These are phyloP conservation scores for Cryptococcus hybrid DNA, from an alignment of 1,284 basidiomycete genomes.

Conservation along the genomic window DNA sequence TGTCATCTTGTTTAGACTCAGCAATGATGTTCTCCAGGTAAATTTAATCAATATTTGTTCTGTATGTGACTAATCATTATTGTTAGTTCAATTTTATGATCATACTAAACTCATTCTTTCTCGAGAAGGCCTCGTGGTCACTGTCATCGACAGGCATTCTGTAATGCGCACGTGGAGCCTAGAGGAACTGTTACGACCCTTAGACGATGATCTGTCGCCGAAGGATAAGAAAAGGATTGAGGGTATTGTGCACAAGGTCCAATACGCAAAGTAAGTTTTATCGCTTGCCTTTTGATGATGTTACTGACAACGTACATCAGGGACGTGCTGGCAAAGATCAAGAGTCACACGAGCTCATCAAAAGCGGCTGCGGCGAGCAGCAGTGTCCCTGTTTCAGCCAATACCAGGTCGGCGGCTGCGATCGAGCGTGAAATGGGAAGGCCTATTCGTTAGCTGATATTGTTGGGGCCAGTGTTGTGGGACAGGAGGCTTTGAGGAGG, in stretches of 20 bases:
- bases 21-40: conserved; percentile 88
- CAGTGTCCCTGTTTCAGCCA: conserved; percentile 6
- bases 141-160: conserved; percentile 88
- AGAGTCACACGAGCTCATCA: conserved; percentile 8
- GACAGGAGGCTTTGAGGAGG: too few species aligned
- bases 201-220: conserved; percentile 14
- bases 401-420: conserved; percentile 3
- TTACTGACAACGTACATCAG: conserved; percentile 6
- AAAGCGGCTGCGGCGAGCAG: background rate
- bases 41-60: conserved; percentile 20
- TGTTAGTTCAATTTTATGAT: conserved; percentile 90
- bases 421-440: conserved; percentile 12
- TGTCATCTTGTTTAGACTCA: conserved; percentile 94
- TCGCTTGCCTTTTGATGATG: background rate
- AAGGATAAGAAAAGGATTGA: conserved; percentile 38
- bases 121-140: conserved; percentile 70
- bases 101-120: conserved; percentile 93
- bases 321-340: conserved; percentile 34
- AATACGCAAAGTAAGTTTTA: conserved; percentile 40
- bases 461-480: background rate
- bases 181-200: conserved; percentile 62
- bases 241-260: conserved; percentile 39
- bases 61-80: background rate
- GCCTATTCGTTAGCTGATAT: conserved; percentile 13
- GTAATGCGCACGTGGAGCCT: conserved; percentile 72